Evolutionary conservation across 2,329 filamentous ascomycete genomes (phyloP).

Genomic region (Teratosphaeria zuluensis): DNA sequence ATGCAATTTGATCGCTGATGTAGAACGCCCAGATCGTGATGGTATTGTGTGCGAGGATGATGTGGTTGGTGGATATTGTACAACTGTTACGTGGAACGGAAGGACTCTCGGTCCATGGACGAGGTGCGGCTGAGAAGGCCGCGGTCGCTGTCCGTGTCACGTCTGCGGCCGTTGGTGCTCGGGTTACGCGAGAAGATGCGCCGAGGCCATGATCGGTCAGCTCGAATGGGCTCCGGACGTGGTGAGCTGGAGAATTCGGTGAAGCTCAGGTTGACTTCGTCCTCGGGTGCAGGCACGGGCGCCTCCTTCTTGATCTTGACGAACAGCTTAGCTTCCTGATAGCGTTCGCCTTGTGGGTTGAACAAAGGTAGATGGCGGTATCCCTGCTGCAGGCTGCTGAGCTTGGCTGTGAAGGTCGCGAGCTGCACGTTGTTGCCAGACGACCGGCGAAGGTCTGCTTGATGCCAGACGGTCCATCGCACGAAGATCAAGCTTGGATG

Average conservation of each 20-base stretch:
- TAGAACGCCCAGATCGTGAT: neutral
- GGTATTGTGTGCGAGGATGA: neutral
- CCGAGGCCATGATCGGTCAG: constrained; percentile 30
- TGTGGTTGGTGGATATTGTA: neutral
- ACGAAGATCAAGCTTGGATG: constrained; percentile 90
- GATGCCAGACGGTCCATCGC: constrained; percentile 84
- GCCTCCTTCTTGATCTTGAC: constrained; percentile 65
- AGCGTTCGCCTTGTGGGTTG: constrained; percentile 82
- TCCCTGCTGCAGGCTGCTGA: constrained; percentile 78
- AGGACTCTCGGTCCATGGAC: constrained; percentile 22
- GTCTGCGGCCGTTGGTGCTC: constrained; percentile 28
- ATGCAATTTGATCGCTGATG: no score
- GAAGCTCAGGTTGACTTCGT: constrained; percentile 18
- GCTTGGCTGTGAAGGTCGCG: constrained; percentile 86
- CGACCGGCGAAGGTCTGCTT: constrained; percentile 58
- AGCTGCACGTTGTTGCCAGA: constrained; percentile 54
- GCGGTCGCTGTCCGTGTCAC: constrained; percentile 16
- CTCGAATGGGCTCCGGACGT: constrained; percentile 20
- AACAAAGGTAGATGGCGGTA: constrained; percentile 87
- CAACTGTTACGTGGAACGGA: neutral
- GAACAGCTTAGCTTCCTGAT: constrained; percentile 89
- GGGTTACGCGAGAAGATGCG: constrained; percentile 35
- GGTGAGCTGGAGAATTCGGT: constrained; percentile 18
- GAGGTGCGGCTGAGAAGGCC: constrained; percentile 23
- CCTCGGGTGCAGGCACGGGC: constrained; percentile 19